A percentile compares a stretch with the other conserved stretches of the same genome.
Conservation (phyloP, 2,329 filamentous ascomycete genomes). For the Ambrosiella beaveri region DNA sequence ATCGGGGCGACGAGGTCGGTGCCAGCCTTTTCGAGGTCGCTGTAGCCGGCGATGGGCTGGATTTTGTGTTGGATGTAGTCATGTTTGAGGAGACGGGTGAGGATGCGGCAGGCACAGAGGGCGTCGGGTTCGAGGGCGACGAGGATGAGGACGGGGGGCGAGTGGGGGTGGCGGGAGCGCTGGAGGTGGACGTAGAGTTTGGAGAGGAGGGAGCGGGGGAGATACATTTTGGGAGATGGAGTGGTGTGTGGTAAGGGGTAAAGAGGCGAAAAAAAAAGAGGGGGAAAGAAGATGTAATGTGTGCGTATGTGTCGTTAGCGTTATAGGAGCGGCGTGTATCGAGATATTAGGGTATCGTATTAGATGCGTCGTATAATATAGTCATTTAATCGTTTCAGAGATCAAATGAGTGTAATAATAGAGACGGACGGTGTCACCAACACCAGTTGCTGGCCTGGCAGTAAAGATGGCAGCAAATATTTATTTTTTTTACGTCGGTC, state of each 20-base stretch:
- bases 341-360: not conserved
- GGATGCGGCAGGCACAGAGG: slow-evolving; percentile 84
- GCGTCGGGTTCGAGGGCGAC: slow-evolving; percentile 90
- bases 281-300: not conserved
- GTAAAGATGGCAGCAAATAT: too few relatives aligned
- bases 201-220: slow-evolving; percentile 74
- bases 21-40: slow-evolving; percentile 66
- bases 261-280: not conserved
- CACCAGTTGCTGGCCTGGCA: too few relatives aligned
- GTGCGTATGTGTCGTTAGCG: not conserved
- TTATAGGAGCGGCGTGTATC: not conserved
- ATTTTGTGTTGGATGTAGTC: slow-evolving; percentile 98
- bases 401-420: not conserved
- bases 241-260: not conserved
- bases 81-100: slow-evolving; percentile 83
- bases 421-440: not conserved
- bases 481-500: not conserved
- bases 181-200: slow-evolving; percentile 85
- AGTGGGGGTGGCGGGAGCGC: slow-evolving; percentile 71
- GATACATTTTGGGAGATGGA: slow-evolving; percentile 53
- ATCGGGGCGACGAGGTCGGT: slow-evolving; percentile 66
- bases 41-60: slow-evolving; percentile 83
- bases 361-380: not conserved
- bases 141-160: slow-evolving; percentile 77
- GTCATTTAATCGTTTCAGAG: not conserved